Percentiles rank a stretch among this genome's conserved stretches.
These are phyloP conservation scores for Candida sanyaensis DNA, from an alignment of 1,139 yeast species.

Conservation along the genomic window DNA sequence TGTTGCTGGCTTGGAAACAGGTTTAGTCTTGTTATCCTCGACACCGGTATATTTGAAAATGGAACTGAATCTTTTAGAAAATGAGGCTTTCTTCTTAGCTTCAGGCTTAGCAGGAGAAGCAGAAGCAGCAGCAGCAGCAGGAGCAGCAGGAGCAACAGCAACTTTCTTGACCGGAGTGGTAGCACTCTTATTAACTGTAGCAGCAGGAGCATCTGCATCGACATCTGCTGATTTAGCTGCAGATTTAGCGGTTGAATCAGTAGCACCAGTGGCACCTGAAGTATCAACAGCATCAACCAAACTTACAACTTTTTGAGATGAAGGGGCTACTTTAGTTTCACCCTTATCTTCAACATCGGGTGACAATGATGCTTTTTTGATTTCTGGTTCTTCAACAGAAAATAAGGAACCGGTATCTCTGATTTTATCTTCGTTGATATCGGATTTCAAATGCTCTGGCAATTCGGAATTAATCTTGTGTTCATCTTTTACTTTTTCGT, in stretches of 20 bases:
- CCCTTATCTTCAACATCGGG: slow-evolving; percentile 12
- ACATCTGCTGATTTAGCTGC: slow-evolving; percentile 4
- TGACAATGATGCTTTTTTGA: slow-evolving; percentile 18
- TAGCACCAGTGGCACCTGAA: slow-evolving; percentile 1
- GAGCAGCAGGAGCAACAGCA: no score
- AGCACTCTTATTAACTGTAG: slow-evolving; percentile 1
- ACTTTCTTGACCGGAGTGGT: slow-evolving; percentile 4
- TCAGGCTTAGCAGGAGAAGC: slow-evolving; percentile 11
- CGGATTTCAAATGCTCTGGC: slow-evolving; percentile 53
- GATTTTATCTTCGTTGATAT: slow-evolving; percentile 41
- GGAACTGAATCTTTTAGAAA: slow-evolving; percentile 14
- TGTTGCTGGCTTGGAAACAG: no score
- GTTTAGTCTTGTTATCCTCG: slow-evolving; percentile 1
- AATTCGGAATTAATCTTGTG: slow-evolving; percentile 48
- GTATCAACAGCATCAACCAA: slow-evolving; percentile 8
- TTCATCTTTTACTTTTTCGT: slow-evolving; percentile 41
- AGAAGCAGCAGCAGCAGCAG: slow-evolving; percentile 10
- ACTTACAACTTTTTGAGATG: not conserved
- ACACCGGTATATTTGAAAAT: slow-evolving; percentile 12
- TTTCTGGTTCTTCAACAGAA: slow-evolving; percentile 28
- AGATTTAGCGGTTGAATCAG: slow-evolving; percentile 3
- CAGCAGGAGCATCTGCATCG: slow-evolving; percentile 5
- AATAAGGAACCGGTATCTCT: slow-evolving; percentile 46
- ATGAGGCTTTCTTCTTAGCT: slow-evolving; percentile 12
- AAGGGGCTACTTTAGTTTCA: not conserved